phyloP scores from a whole-genome alignment of 352 stramenopile genomes.

The Phytopythium mirpurense region DNA sequence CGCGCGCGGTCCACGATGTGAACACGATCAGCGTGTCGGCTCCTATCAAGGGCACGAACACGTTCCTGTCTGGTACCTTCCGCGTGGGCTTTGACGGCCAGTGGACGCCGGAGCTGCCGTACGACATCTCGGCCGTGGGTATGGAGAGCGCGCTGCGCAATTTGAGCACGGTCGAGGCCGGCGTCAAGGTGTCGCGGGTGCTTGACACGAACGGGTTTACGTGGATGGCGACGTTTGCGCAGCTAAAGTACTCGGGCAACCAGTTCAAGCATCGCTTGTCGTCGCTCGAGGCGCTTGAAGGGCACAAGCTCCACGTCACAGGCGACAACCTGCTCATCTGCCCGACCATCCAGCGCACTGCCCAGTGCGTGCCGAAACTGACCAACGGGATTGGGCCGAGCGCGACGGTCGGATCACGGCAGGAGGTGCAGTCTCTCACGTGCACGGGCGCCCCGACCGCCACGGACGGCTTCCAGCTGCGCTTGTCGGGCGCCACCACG shows the following conservation, averaged over 20 bases:
- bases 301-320: constrained; percentile 51
- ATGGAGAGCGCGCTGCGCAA: constrained; percentile 59
- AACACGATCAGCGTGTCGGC: constrained; percentile 68
- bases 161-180: constrained; percentile 50
- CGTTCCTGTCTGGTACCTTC: constrained; percentile 77
- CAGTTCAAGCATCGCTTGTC: constrained; percentile 51
- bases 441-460: constrained; percentile 27
- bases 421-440: constrained; percentile 56
- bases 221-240: constrained; percentile 70
- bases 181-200: constrained; percentile 42
- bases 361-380: constrained; percentile 33
- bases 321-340: constrained; percentile 57
- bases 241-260: constrained; percentile 44
- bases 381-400: constrained; percentile 41
- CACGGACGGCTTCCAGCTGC: constrained; percentile 51
- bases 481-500: constrained; percentile 50
- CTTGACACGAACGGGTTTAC: constrained; percentile 68
- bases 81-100: constrained; percentile 85
- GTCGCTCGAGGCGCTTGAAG: constrained; percentile 26
- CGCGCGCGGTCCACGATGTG: constrained; percentile 41
- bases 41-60: constrained; percentile 35
- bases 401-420: constrained; percentile 27
- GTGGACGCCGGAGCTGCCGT: constrained; percentile 80
- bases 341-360: constrained; percentile 25
- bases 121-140: constrained; percentile 78